Percentiles rank a stretch among this genome's conserved stretches.
Evolutionary conservation across 2,329 filamentous ascomycete species (phyloP).

Genomic region (Stemphylium vesicarium): DNA sequence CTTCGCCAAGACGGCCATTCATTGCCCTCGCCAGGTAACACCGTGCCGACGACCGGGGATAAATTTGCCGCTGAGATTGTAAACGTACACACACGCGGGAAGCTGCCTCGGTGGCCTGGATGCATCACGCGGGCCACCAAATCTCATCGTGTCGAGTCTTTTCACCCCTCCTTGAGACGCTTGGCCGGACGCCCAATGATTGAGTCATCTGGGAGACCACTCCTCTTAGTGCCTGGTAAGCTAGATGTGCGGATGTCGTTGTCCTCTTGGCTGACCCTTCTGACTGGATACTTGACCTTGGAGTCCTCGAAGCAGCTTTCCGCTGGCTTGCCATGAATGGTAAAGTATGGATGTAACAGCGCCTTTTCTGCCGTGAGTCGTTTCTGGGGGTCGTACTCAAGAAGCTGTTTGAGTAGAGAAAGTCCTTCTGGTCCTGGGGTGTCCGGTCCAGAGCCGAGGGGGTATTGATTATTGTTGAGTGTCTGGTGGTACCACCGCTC

Average conservation of each 20-base stretch:
- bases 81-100: constrained; percentile 7
- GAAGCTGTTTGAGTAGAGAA: constrained; percentile 77
- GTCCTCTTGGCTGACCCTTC: constrained; percentile 90
- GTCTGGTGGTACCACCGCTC: constrained; percentile 69
- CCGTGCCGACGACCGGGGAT: constrained; percentile 6
- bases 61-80: constrained; percentile 10
- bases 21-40: neutral
- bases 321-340: constrained; percentile 64
- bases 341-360: constrained; percentile 90
- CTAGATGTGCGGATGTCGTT: constrained; percentile 94
- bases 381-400: constrained; percentile 92
- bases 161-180: constrained; percentile 58
- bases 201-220: constrained; percentile 81
- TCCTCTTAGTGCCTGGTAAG: constrained; percentile 88
- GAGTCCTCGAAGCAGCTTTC: constrained; percentile 90
- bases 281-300: constrained; percentile 85
- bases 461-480: constrained; percentile 56
- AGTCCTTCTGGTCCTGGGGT: constrained; percentile 71
- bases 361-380: constrained; percentile 87
- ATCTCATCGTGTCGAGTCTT: neutral
- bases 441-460: constrained; percentile 44
- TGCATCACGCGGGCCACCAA: neutral
- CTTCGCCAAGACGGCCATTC: constrained; percentile 1
- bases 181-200: constrained; percentile 64
- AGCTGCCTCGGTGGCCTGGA: constrained; percentile 5